Evolutionary conservation across 192 early-diverging fungal species (phyloP).

Genomic region (Podila clonocystis): DNA sequence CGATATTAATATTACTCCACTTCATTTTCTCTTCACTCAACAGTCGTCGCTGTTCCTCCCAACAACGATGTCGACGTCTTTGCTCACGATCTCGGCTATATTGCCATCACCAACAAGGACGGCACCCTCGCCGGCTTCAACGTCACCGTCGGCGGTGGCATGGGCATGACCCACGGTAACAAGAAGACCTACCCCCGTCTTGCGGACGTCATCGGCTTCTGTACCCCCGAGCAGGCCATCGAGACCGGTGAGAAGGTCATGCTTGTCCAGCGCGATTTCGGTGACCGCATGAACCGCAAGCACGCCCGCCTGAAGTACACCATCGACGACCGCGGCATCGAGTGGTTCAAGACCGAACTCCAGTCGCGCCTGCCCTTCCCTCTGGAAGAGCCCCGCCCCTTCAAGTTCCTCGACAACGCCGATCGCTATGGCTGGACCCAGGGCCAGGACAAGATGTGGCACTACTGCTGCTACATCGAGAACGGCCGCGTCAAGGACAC

Average conservation of each 20-base stretch:
- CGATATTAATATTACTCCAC: not conserved
- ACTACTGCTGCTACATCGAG: conserved; percentile 91
- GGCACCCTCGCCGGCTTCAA: conserved; percentile 89
- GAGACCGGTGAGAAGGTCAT: conserved; percentile 91
- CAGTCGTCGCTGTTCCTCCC: conserved; percentile 90
- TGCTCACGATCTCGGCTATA: conserved; percentile 95
- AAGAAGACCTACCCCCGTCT: conserved; percentile 95
- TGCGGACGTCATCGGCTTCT: conserved; percentile 82
- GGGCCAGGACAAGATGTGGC: conserved; percentile 71
- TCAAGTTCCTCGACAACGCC: conserved; percentile 86
- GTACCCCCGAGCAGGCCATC: conserved; percentile 80
- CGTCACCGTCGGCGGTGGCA: conserved; percentile 94
- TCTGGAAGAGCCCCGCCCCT: conserved; percentile 74
- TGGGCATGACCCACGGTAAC: conserved; percentile 99
- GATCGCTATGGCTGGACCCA: conserved; percentile 96
- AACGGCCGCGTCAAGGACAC: conserved; percentile 92
- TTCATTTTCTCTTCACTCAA: not conserved
- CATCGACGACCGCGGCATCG: conserved; percentile 93
- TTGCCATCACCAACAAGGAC: conserved; percentile 86
- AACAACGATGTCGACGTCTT: conserved; percentile 97
- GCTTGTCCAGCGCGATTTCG: conserved; percentile 93
- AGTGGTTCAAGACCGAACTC: conserved; percentile 90
- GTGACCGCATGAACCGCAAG: conserved; percentile 97
- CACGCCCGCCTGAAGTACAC: conserved; percentile 99
- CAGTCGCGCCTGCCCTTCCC: conserved; percentile 83